Base-by-base conservation (phyloP, 805 yeast species). In the Kazachstania viticola region DNA sequence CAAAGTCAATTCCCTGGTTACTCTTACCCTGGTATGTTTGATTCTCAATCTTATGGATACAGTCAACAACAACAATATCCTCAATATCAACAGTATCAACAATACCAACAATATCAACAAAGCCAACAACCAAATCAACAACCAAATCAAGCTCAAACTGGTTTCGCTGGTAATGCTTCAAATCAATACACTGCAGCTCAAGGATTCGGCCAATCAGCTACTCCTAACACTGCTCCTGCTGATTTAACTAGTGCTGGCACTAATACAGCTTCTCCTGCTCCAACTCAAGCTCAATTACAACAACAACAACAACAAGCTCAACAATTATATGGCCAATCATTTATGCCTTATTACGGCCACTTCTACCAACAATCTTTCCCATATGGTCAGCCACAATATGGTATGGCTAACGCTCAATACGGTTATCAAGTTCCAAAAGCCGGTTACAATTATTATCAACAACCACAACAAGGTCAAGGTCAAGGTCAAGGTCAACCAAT, bases 1-100 rank as follows among this genome's bases (percentile, higher is more conserved):
- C 60, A 55, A 40, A 49, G 49, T 33, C 60, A 54, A 37, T 55
- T 51, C 41, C 59, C 59, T 29, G 60, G 59, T 26, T 55, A 52
- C 37, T 48, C 55, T 23, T 54, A 55, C 36, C 60, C 60, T 27
- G 59, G 56, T 27, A 51, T 54, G 54, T 55, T 45, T 30, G 60
- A 52, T 36, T 41, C 48, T 21, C 60, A 53, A 42, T 8, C 22
- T 11, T 51, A 49, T 38, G 53, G 47, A 27, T 50, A 49, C 33
- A 46, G 44, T 24, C 51, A 48, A 33, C 57, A 52, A 36, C 57
- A 54, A 35, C 59, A 55, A 38, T 52, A 54, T 39, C 48, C 49
- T 32, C 56, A 51, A 37, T 48, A 49, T 37, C 53, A 46, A 31
- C 48, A 21, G 27, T 37, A 19, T 14, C 44, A 43, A 27, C 44